These are phyloP conservation scores for Alternaria arbusti DNA, from an alignment of 2,329 filamentous ascomycete species.

Conservation along the genomic window DNA sequence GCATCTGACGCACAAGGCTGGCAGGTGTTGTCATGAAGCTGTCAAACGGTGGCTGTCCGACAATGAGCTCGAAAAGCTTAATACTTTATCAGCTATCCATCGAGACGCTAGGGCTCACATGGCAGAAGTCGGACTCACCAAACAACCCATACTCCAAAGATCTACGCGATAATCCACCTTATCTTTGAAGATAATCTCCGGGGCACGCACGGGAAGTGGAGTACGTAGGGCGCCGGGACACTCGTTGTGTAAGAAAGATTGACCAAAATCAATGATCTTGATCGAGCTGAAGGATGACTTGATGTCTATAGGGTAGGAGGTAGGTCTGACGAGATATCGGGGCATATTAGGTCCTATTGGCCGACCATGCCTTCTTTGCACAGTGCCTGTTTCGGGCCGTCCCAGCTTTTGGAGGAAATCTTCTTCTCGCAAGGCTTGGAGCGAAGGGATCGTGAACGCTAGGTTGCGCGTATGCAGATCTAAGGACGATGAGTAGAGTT, in stretches of 20 bases:
- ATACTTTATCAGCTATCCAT: rapidly evolving
- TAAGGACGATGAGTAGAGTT: not conserved
- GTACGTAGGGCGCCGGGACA: conserved; percentile 41
- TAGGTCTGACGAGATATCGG: conserved; percentile 24
- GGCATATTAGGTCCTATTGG: conserved; percentile 23
- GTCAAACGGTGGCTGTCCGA: conserved; percentile 49
- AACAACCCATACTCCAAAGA: conserved; percentile 49
- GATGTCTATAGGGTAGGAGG: conserved; percentile 5
- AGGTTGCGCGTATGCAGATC: conserved; percentile 40
- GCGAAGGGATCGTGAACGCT: conserved; percentile 24
- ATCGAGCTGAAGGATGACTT: not conserved
- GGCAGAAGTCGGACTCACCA: conserved; percentile 32
- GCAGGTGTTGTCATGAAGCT: conserved; percentile 43
- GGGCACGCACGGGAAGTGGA: conserved; percentile 45
- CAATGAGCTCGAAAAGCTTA: conserved; percentile 46
- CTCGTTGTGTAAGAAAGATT: conserved; percentile 40
- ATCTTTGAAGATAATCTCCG: conserved; percentile 50
- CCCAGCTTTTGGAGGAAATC: conserved; percentile 26
- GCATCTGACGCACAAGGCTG: conserved; percentile 47
- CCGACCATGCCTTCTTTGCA: conserved; percentile 28
- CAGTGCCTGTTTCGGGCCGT: conserved; percentile 13
- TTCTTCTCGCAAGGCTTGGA: conserved; percentile 22
- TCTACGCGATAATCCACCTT: conserved; percentile 46
- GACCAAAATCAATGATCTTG: conserved; percentile 47
- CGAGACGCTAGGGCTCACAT: rapidly evolving